Conservation (phyloP, 495 filamentous ascomycete species). For the Penicillium angulare region DNA sequence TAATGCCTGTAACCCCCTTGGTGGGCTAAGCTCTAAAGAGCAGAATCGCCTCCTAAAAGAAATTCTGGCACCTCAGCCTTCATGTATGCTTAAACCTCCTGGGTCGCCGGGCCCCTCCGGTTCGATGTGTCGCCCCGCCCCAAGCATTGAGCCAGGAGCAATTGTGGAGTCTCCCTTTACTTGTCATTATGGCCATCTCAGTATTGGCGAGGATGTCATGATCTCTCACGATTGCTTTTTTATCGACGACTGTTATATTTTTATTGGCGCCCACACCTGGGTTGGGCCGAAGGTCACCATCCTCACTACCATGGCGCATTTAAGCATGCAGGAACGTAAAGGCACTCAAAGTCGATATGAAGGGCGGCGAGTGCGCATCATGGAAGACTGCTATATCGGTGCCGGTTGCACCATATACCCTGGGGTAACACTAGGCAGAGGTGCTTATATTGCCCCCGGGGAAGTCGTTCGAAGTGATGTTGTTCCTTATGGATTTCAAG, state of each 20-base stretch:
- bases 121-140: not conserved
- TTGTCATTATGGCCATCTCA: constrained; percentile 93
- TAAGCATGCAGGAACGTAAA: constrained; percentile 71
- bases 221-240: constrained; percentile 87
- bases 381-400: constrained; percentile 88
- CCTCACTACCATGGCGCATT: constrained; percentile 70
- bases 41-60: constrained; percentile 77
- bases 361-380: constrained; percentile 74
- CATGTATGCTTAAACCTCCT: constrained; percentile 43
- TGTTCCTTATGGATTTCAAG: constrained; percentile 44
- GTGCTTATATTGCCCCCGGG: constrained; percentile 46
- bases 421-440: constrained; percentile 45
- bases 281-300: constrained; percentile 89
- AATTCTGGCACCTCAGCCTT: constrained; percentile 55
- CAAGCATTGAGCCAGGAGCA: constrained; percentile 65
- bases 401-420: constrained; percentile 79
- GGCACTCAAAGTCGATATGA: constrained; percentile 72
- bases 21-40: constrained; percentile 73
- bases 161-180: constrained; percentile 86
- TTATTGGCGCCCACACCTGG: constrained; percentile 73
- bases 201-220: constrained; percentile 80
- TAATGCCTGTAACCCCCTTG: constrained; percentile 75
- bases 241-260: constrained; percentile 71
- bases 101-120: constrained; percentile 28
- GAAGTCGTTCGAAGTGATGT: constrained; percentile 47